Evolutionary conservation across 306 rosid species (phyloP), one percentile per base, ranked within the genome.

Genomic region (Canavalia ensiformis): DNA sequence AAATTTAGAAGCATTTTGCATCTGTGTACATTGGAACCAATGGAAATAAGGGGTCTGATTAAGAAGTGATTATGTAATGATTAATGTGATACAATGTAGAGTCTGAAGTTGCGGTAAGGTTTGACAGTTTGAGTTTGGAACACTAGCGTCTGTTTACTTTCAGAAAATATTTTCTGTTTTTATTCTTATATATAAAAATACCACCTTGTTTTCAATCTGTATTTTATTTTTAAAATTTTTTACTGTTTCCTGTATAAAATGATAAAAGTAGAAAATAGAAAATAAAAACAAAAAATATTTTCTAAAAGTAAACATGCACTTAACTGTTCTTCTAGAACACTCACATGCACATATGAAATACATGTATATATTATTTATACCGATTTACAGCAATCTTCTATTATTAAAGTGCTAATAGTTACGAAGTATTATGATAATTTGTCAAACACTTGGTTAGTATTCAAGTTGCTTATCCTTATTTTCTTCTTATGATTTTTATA

Each of bases 41-140:
- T n/a, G 49, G 10, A 2, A 39, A 50, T 55, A 9, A 63, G 52
- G 5, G 55, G 18, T 5, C 5, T 34, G 72, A 46, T 63, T 42
- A 34, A 42, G 57, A 54, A 42, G 3, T 44, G 9, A 34, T 76
- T 52, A 46, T 79, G 42, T 31, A 9, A 76, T 76, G 30, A 54
- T n/a, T 55, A 55, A 56, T 29, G 44, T 30, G 54, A 13, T 60
- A 50, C 65, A 50, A 4, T 2, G 31, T 6, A n/a, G 9, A 45
- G 54, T 63, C 65, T 62, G 66, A 54, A 60, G 8, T 65, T 60
- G 67, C 67, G 62, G 63, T 60, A 60, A 63, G 55, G 79, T 72
- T 72, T 28, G 52, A 44, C 72, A 44, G 50, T 41, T 39, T 39
- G 0, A 51, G 37, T 11, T 58, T 44, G 44, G 65, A 65, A 81